Conservation (phyloP, 148 eudicot species). For the Rhododendron griersonianum region DNA sequence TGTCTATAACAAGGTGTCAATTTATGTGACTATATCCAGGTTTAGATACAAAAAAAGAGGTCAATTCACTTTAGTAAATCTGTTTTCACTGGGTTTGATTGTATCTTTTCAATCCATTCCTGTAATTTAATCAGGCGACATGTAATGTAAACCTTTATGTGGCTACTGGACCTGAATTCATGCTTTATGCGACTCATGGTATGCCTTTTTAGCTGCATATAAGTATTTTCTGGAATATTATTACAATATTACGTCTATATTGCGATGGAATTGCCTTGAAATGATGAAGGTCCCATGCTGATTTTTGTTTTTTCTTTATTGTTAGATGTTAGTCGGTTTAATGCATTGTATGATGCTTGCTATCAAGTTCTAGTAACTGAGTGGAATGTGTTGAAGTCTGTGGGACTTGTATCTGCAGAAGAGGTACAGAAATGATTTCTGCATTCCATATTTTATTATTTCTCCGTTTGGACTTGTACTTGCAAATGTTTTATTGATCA, state of each 20-base stretch:
- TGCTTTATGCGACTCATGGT: neutral
- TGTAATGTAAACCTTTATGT: neutral
- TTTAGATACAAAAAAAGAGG: neutral
- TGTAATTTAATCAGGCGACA: neutral
- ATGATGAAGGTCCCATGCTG: neutral
- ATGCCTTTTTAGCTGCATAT: neutral
- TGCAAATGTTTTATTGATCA: neutral
- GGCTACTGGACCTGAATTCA: neutral
- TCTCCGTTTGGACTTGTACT: neutral
- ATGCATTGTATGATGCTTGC: constrained; percentile 38
- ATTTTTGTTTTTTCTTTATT: neutral
- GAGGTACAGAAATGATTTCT: constrained; percentile 33
- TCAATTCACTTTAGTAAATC: neutral
- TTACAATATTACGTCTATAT: neutral
- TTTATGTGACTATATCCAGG: neutral
- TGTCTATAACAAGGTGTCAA: neutral
- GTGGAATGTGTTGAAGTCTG: constrained; percentile 47
- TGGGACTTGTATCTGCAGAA: constrained; percentile 24
- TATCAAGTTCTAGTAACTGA: constrained; percentile 47
- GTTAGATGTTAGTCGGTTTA: constrained; percentile 28
- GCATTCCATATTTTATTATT: neutral
- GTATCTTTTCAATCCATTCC: neutral
- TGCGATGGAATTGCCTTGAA: neutral
- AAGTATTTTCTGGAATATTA: neutral
- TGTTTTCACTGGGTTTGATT: neutral